Base-by-base conservation (phyloP, 2,329 filamentous ascomycete species). In the Aspergillus pseudoglaucus region DNA sequence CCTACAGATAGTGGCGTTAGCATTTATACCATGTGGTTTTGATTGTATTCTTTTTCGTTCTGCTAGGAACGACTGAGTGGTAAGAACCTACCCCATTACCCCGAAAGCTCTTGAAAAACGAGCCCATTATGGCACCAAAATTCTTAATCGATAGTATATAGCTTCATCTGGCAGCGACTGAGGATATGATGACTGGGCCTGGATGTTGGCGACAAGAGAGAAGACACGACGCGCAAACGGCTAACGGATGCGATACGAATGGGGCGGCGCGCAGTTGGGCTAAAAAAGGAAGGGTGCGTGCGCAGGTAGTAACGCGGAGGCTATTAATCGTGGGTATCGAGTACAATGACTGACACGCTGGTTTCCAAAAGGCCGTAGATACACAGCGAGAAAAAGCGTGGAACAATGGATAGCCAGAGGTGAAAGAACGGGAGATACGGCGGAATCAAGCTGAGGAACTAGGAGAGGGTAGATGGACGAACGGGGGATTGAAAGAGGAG, bases 81-180 rank as follows among this genome's bases (percentile, higher is more conserved):
- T 39, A 17, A 44, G 43, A 50, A 53, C 62, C 49, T 61, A 68
- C 68, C 57, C 61, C 62, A 66, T 67, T 67, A 58, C 59, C 59
- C 56, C 66, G 66, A 45, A 69, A 60, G 56, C 63, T 67, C 52
- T 58, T 69, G 47, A 68, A 60, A 54, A 72, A 71, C 45, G 69
- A 64, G 57, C 65, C 62, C 69, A 71, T 72, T 42, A 56, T 68
- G 53, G 59, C 49, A 58, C 53, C 53, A 48, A 48, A 52, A 55
- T 46, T 51, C 42, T 52, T 56, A 33, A 47, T 44, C 45, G 53
- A 51, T 50, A 47, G 57, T 51, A 55, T 53, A 51, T 55, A 54
- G 49, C 55, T 48, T 65, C 65, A 65, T 64, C 57, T 58, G 57
- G 57, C 47, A 50, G 47, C 48, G 45, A 48, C 40, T 33, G 48